phyloP scores from a whole-genome alignment of 2,329 filamentous ascomycete species.

The Zymoseptoria crescenta region DNA sequence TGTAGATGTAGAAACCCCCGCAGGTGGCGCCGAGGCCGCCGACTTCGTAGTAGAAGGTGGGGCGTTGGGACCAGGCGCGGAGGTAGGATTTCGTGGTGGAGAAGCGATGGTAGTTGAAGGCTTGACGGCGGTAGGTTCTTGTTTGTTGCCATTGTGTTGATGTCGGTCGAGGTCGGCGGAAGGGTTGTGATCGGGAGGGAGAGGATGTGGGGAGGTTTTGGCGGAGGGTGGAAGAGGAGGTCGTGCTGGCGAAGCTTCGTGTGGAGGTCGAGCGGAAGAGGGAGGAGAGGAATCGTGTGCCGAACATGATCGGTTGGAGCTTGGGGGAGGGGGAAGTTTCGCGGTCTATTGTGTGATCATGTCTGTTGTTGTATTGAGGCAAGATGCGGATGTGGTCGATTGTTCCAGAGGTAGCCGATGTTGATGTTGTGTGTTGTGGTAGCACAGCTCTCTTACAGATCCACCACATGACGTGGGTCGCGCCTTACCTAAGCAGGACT shows the following conservation, averaged over 20 bases:
- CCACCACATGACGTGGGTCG: too few species aligned
- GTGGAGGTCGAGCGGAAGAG: too few species aligned
- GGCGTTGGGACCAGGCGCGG: conserved; percentile 34
- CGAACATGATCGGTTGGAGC: neutral
- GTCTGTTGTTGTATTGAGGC: neutral
- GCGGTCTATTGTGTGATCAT: neutral
- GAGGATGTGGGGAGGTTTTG: neutral
- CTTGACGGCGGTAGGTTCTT: conserved; percentile 17
- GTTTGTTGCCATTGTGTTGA: conserved; percentile 7
- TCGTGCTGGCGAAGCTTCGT: too few species aligned
- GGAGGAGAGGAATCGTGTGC: too few species aligned
- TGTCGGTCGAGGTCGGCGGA: neutral
- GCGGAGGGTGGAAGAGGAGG: neutral
- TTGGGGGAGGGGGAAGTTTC: neutral
- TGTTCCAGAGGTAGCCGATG: neutral
- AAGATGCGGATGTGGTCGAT: neutral
- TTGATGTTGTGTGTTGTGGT: neutral
- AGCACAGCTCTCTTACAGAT: too few species aligned
- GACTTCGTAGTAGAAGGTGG: conserved; percentile 42
- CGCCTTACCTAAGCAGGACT: neutral
- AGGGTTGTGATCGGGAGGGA: neutral
- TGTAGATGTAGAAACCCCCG: conserved; percentile 55
- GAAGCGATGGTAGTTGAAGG: conserved; percentile 29
- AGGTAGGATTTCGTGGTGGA: conserved; percentile 19
- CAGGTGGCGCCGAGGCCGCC: conserved; percentile 36